Evolutionary conservation across 495 filamentous ascomycete genomes (phyloP), one percentile per base, ranked within the genome.

Genomic region (Hyaloscypha finlandica): DNA sequence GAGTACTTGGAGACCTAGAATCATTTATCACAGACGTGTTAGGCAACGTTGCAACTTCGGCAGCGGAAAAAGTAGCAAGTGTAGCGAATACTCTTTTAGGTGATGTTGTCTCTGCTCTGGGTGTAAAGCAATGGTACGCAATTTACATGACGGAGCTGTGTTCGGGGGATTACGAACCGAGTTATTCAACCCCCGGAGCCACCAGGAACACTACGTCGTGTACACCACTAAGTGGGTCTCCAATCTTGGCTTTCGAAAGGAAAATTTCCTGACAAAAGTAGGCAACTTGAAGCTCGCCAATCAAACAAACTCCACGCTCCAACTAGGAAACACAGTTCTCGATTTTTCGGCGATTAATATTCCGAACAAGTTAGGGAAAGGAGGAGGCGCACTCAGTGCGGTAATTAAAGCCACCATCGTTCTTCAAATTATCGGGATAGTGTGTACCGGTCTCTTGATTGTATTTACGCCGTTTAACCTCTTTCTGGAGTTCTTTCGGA

Each of bases 281-380:
- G 42, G 14, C 16, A 6, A 48, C 8, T 48, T 48, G 42, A 48
- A 48, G 42, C 32, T 48, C 2, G 5, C 51, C 32, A 55, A 53
- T n/a, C 6, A 51, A 32, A 59, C 54, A 2, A 59, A 61, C 32
- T 66, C 68, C 2, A 66, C 63, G 3, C 4, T 70, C 25, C 22
- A 57, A 16, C 8, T 70, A 20, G 68, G 68, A 59, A 59, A 53
- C 35, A 66, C 59, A 20, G 51, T 31, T 19, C 29, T 70, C 29
- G 68, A 70, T 32, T 70, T 66, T 37, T 66, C 63, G 1, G 68
- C 68, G 0, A 45, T 70, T 9, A 67, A 70, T 37, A 51, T 70
- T 11, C 63, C 59, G 3, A 64, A 62, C 14, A 70, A 70, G 22
- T 59, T 70, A 11, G 31, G 31, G 1, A 29, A 20, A 22, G 25